Conservation (phyloP, 78 protist species). For the Monosiga brevicollis region DNA sequence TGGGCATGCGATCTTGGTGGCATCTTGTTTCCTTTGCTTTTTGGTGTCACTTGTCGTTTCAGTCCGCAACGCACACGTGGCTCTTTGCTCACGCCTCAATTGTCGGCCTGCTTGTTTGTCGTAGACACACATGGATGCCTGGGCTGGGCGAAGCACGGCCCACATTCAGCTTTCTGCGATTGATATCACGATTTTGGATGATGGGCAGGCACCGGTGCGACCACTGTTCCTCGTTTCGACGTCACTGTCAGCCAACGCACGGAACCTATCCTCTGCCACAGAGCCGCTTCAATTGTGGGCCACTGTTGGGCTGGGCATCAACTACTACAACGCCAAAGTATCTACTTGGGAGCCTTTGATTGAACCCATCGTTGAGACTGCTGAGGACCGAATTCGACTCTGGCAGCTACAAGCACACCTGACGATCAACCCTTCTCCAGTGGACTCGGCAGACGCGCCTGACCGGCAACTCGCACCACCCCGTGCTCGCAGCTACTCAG, state of each 20-base stretch:
- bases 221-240: not conserved
- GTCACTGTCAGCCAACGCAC: not conserved
- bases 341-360: not conserved
- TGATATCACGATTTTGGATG: not conserved
- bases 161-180: not conserved
- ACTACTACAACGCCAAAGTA: not conserved
- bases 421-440: too few species aligned
- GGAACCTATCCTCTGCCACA: not conserved
- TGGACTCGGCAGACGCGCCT: too few species aligned
- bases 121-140: too few species aligned
- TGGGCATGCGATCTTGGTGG: too few species aligned
- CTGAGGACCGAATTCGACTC: not conserved
- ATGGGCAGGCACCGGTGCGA: not conserved
- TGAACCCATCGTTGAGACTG: not conserved
- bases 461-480: too few species aligned
- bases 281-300: not conserved
- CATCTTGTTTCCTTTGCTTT: too few species aligned
- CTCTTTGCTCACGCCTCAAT: too few species aligned
- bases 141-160: too few species aligned
- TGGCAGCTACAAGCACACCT: not conserved
- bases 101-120: too few species aligned
- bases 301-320: not conserved
- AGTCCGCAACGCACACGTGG: too few species aligned
- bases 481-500: too few species aligned
- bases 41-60: too few species aligned